Conservation (phyloP, 495 filamentous ascomycete species). For the Penicillium pulvis region DNA sequence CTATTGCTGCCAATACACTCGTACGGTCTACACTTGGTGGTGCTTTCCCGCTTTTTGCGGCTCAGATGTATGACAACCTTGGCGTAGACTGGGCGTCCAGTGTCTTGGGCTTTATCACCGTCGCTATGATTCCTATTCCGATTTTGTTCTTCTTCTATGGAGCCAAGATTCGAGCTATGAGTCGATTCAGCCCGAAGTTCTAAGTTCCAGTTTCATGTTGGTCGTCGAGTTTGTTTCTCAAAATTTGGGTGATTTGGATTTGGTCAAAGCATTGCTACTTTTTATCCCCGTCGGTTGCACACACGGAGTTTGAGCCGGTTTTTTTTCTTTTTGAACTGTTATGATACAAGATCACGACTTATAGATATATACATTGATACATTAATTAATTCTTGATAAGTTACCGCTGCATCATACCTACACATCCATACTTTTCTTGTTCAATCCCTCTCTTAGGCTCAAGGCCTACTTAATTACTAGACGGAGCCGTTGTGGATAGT, state of each 20-base stretch:
- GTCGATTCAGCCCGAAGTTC: conserved; percentile 50
- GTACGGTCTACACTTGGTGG: conserved; percentile 62
- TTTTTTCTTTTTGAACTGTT: background rate
- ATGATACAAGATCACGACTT: background rate
- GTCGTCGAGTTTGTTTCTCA: no score
- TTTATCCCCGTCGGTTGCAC: background rate
- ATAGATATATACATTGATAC: background rate
- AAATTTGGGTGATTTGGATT: no score
- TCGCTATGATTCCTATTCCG: conserved; percentile 68
- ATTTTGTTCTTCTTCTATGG: conserved; percentile 72
- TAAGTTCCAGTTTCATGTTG: conserved; percentile 12
- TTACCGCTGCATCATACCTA: no score
- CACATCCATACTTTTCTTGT: no score
- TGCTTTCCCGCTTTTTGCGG: conserved; percentile 67
- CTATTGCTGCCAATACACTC: conserved; percentile 69
- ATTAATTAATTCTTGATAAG: background rate
- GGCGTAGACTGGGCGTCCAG: conserved; percentile 67
- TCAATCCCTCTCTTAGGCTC: no score
- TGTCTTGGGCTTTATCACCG: conserved; percentile 64
- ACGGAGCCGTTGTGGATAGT: no score
- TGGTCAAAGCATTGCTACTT: background rate
- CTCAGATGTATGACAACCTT: conserved; percentile 61
- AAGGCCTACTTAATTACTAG: no score
- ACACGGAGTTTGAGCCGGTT: background rate
- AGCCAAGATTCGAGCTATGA: conserved; percentile 58